phyloP scores from a whole-genome alignment of 2,329 filamentous ascomycete species.

The Nemania sp. region DNA sequence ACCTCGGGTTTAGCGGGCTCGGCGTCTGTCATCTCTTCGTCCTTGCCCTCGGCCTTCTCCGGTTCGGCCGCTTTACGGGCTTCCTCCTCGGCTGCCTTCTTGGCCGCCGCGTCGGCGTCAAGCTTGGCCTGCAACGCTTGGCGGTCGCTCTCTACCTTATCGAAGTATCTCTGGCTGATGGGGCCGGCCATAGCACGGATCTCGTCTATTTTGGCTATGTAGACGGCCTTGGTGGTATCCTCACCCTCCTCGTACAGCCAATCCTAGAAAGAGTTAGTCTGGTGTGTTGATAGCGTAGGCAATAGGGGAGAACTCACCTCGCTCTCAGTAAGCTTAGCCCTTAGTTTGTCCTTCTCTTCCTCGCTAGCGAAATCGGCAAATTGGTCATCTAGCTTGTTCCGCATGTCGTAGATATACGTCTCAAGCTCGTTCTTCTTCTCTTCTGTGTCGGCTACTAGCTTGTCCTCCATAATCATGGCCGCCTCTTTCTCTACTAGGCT shows the following conservation, averaged over 20 bases:
- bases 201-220: slow-evolving; percentile 95
- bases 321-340: slow-evolving; percentile 81
- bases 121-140: slow-evolving; percentile 80
- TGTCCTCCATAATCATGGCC: slow-evolving; percentile 96
- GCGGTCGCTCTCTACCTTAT: slow-evolving; percentile 91
- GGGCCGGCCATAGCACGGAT: slow-evolving; percentile 91
- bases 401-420: slow-evolving; percentile 95
- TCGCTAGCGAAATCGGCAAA: slow-evolving; percentile 91
- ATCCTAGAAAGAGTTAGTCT: slow-evolving; percentile 70
- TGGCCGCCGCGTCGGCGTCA: slow-evolving; percentile 82
- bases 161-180: slow-evolving; percentile 93
- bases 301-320: slow-evolving; percentile 75
- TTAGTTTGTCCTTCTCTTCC: slow-evolving; percentile 90
- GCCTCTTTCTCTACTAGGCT: slow-evolving; percentile 83
- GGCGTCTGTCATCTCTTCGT: slow-evolving; percentile 74
- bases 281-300: not conserved
- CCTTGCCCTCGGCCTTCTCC: slow-evolving; percentile 64
- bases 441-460: slow-evolving; percentile 96
- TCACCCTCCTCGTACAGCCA: slow-evolving; percentile 99
- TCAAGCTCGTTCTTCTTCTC: slow-evolving; percentile 99
- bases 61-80: slow-evolving; percentile 58
- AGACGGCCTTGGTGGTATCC: slow-evolving; percentile 92
- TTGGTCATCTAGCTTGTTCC: slow-evolving; percentile 92
- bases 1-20: slow-evolving; percentile 65
- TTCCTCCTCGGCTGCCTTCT: slow-evolving; percentile 68